Conservation (phyloP, 257 asterid genomes). For the Rauvolfia tetraphylla region DNA sequence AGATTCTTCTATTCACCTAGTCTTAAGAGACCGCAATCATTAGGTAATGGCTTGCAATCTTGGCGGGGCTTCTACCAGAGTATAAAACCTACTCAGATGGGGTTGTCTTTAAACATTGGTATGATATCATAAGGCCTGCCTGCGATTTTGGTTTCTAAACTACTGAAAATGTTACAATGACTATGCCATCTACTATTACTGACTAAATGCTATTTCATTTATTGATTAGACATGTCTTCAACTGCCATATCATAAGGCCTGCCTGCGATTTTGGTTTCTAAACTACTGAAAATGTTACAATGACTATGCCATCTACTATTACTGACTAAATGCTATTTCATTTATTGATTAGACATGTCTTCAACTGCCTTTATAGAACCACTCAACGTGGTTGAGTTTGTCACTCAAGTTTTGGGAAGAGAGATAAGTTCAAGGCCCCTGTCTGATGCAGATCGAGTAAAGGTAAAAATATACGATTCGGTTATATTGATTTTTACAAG, state of each 20-base stretch:
- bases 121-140: background rate
- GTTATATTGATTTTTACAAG: background rate
- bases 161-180: slow-evolving; percentile 6
- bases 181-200: background rate
- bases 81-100: slow-evolving; percentile 52
- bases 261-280: background rate
- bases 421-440: slow-evolving; percentile 29
- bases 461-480: slow-evolving; percentile 18
- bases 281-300: slow-evolving; percentile 5
- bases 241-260: slow-evolving; percentile 8
- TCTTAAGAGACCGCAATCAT: slow-evolving; percentile 37
- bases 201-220: slow-evolving; percentile 5
- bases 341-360: slow-evolving; percentile 27
- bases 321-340: slow-evolving; percentile 3
- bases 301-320: background rate
- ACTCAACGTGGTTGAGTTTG: slow-evolving; percentile 33
- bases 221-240: slow-evolving; percentile 29
- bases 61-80: slow-evolving; percentile 58
- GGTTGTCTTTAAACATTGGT: slow-evolving; percentile 41
- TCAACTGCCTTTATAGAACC: slow-evolving; percentile 31
- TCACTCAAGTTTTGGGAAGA: slow-evolving; percentile 28
- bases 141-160: background rate
- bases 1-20: slow-evolving; percentile 44
- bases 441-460: slow-evolving; percentile 36
- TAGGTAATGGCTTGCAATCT: slow-evolving; percentile 44